phyloP scores from a whole-genome alignment of 2,329 filamentous ascomycete species.

The Cyanodermella asteris region DNA sequence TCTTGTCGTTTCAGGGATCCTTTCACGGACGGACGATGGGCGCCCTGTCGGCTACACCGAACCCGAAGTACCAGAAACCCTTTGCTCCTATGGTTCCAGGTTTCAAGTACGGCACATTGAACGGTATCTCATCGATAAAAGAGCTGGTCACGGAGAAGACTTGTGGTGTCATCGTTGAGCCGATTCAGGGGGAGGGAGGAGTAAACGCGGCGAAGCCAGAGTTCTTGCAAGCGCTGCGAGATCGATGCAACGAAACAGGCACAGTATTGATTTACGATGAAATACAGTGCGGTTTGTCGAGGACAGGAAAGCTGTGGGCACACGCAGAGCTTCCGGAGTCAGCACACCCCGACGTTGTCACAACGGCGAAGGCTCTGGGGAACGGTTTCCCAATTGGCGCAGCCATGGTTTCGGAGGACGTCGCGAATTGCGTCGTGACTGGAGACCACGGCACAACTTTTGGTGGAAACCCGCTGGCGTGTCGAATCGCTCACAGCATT shows the following conservation, averaged over 20 bases:
- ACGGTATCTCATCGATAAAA: slow-evolving; percentile 52
- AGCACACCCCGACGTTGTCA: slow-evolving; percentile 83
- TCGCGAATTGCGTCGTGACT: slow-evolving; percentile 45
- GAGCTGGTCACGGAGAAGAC: slow-evolving; percentile 63
- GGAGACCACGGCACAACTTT: slow-evolving; percentile 91
- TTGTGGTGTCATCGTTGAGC: slow-evolving; percentile 87
- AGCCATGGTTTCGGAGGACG: slow-evolving; percentile 42
- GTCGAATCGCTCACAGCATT: slow-evolving; percentile 67
- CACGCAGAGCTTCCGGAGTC: slow-evolving; percentile 46
- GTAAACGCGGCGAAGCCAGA: slow-evolving; percentile 64
- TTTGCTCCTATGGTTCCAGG: slow-evolving; percentile 92
- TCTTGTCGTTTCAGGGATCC: slow-evolving; percentile 76
- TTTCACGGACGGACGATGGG: slow-evolving; percentile 98
- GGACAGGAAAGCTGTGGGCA: slow-evolving; percentile 81
- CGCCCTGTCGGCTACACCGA: slow-evolving; percentile 81
- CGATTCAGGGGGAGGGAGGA: slow-evolving; percentile 91
- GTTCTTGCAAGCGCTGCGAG: slow-evolving; percentile 66
- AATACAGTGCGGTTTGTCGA: slow-evolving; percentile 81
- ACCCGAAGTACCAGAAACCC: slow-evolving; percentile 90
- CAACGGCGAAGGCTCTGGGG: slow-evolving; percentile 84
- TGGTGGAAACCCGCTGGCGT: slow-evolving; percentile 75
- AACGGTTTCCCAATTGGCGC: slow-evolving; percentile 94
- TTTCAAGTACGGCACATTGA: slow-evolving; percentile 69
- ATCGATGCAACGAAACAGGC: slow-evolving; percentile 65
- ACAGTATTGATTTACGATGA: slow-evolving; percentile 88